Evolutionary conservation across 768 basidiomycete genomes (phyloP).

Genomic region (Mycena indigotica): DNA sequence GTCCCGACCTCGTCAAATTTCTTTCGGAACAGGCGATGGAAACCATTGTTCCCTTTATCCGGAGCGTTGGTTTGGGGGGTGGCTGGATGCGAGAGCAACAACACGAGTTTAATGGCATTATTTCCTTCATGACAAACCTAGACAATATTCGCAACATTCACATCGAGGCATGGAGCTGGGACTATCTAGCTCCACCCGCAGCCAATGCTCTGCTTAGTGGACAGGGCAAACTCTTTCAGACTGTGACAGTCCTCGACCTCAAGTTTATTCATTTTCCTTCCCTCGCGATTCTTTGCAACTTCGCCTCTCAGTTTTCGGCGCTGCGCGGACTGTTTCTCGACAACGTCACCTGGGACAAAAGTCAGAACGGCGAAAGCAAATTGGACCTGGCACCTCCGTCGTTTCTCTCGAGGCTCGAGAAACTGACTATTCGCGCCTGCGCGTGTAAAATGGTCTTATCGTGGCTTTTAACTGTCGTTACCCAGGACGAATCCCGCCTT

Average conservation of each 20-base stretch:
- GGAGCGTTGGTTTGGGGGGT: conserved; percentile 33
- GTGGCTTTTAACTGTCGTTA: conserved; percentile 29
- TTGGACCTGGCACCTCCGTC: conserved; percentile 34
- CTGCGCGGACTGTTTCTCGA: conserved; percentile 48
- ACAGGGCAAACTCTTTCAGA: conserved; percentile 48
- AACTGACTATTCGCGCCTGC: conserved; percentile 37
- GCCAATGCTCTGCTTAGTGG: conserved; percentile 46
- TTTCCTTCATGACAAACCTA: conserved; percentile 24
- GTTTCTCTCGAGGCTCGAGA: conserved; percentile 36
- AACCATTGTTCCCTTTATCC: conserved; percentile 33
- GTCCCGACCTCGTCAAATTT: conserved; percentile 30
- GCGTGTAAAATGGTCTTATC: conserved; percentile 28
- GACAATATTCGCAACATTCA: conserved; percentile 24
- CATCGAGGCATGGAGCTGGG: conserved; percentile 32
- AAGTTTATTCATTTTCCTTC: conserved; percentile 33
- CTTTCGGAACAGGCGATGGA: conserved; percentile 31
- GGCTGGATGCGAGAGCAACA: conserved; percentile 25
- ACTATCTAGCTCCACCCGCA: conserved; percentile 15
- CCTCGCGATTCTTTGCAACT: conserved; percentile 53
- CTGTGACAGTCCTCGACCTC: conserved; percentile 50
- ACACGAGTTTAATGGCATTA: conserved; percentile 23
- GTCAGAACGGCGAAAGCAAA: conserved; percentile 40
- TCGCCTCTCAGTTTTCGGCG: conserved; percentile 51
- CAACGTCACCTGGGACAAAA: conserved; percentile 50
- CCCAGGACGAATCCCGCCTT: conserved; percentile 23